phyloP scores from a whole-genome alignment of 768 basidiomycete genomes.

The Cytidiella melzeri region DNA sequence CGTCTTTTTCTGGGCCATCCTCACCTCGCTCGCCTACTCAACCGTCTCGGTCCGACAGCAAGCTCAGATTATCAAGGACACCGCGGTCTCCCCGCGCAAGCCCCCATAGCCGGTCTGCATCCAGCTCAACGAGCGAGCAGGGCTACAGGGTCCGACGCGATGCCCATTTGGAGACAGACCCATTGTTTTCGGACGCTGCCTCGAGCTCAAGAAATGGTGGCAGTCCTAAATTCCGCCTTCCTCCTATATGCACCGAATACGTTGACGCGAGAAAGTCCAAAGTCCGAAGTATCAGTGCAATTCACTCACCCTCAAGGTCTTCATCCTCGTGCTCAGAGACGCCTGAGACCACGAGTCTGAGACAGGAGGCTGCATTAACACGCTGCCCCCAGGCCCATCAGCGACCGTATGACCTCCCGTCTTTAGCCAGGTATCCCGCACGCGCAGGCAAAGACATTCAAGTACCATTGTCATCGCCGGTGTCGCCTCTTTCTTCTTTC shows the following conservation, averaged over 20 bases:
- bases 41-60: constrained; percentile 6
- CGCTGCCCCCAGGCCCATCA: constrained; percentile 21
- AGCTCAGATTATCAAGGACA: neutral
- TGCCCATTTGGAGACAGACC: constrained; percentile 1
- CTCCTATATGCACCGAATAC: constrained; percentile 10
- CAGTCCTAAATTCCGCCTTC: constrained; percentile 9
- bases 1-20: constrained; percentile 15
- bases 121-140: constrained; percentile 10
- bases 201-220: constrained; percentile 3
- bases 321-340: constrained; percentile 11
- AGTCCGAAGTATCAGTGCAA: constrained; percentile 11
- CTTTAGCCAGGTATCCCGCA: constrained; percentile 12
- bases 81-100: constrained; percentile 7
- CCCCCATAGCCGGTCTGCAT: constrained; percentile 8
- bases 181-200: neutral
- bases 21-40: constrained; percentile 11
- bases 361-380: constrained; percentile 9
- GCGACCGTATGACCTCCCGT: constrained; percentile 16
- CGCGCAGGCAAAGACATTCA: constrained; percentile 13
- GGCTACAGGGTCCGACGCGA: constrained; percentile 3
- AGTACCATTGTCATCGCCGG: constrained; percentile 14
- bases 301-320: constrained; percentile 14
- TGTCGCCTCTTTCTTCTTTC: constrained; percentile 18
- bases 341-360: constrained; percentile 5
- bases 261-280: constrained; percentile 9